phyloP scores from a whole-genome alignment of 495 filamentous ascomycete species.

The Parmelia sp. region DNA sequence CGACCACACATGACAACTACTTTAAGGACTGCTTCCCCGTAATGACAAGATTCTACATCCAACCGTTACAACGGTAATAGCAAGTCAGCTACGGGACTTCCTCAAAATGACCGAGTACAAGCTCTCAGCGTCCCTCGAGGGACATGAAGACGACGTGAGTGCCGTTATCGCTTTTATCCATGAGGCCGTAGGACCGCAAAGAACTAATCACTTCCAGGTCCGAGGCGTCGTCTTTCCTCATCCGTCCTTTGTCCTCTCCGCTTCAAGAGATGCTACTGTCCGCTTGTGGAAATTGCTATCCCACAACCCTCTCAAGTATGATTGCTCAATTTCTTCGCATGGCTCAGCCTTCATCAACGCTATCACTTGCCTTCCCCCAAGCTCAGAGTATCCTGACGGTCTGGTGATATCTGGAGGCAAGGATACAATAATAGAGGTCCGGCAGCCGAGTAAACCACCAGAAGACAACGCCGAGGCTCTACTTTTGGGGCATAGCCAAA shows the following conservation, averaged over 20 bases:
- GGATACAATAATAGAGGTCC: constrained; percentile 88
- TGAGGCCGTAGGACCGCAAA: constrained; percentile 16
- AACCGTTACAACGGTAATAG: background rate
- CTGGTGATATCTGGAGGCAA: constrained; percentile 80
- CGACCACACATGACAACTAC: background rate
- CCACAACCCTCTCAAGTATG: constrained; percentile 61
- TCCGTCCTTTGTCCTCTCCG: constrained; percentile 67
- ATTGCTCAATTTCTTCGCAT: constrained; percentile 66
- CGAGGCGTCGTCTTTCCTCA: constrained; percentile 77
- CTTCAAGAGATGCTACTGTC: constrained; percentile 86
- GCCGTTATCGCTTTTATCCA: constrained; percentile 11
- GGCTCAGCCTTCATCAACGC: constrained; percentile 79
- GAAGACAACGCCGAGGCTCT: constrained; percentile 76
- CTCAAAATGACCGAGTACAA: constrained; percentile 58
- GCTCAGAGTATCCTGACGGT: constrained; percentile 65
- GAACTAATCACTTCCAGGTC: constrained; percentile 52
- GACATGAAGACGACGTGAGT: constrained; percentile 78
- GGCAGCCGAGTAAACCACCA: constrained; percentile 56
- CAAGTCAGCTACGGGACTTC: background rate
- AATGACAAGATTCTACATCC: background rate
- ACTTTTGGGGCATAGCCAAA: constrained; percentile 76
- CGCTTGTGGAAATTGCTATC: constrained; percentile 72
- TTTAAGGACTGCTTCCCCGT: background rate
- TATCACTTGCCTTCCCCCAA: constrained; percentile 68
- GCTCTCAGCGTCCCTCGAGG: constrained; percentile 72